These are phyloP conservation scores for Neolentinus lepideus DNA, from an alignment of 1,284 basidiomycete species.

Conservation along the genomic window DNA sequence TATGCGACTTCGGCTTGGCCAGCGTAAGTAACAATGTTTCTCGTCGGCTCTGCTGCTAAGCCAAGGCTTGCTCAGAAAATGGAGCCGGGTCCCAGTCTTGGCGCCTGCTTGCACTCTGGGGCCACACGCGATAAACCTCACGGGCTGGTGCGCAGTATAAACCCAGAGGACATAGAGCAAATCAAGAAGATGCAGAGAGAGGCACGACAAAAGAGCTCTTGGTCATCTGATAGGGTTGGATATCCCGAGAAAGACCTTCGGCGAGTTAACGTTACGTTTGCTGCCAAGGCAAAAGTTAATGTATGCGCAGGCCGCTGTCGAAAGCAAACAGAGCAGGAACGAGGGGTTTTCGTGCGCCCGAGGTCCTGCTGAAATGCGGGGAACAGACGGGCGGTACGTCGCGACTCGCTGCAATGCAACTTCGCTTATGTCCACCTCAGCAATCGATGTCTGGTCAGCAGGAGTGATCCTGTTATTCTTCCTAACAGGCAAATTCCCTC, in stretches of 20 bases:
- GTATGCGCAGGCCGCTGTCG: constrained; percentile 59
- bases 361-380: constrained; percentile 93
- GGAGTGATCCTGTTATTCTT: constrained; percentile 93
- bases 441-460: constrained; percentile 95
- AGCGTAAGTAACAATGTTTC: constrained; percentile 47
- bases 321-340: constrained; percentile 98
- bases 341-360: constrained; percentile 93
- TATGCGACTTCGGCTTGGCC: constrained; percentile 95
- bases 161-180: constrained; percentile 34
- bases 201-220: constrained; percentile 48
- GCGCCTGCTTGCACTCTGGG: constrained; percentile 68
- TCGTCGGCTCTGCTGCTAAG: background rate
- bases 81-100: constrained; percentile 40
- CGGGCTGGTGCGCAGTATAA: constrained; percentile 40
- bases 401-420: constrained; percentile 2
- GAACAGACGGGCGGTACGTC: constrained; percentile 85
- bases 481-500: constrained; percentile 86
- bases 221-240: constrained; percentile 62
- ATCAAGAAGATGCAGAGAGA: constrained; percentile 50
- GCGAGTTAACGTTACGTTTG: constrained; percentile 22
- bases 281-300: background rate
- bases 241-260: constrained; percentile 65
- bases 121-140: constrained; percentile 59
- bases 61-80: constrained; percentile 37
- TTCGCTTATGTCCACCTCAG: constrained; percentile 31